Percentiles rank a stretch among this genome's conserved stretches.
These are phyloP conservation scores for Paecilomyces variotii DNA, from an alignment of 2,329 filamentous ascomycete genomes.

Conservation along the genomic window DNA sequence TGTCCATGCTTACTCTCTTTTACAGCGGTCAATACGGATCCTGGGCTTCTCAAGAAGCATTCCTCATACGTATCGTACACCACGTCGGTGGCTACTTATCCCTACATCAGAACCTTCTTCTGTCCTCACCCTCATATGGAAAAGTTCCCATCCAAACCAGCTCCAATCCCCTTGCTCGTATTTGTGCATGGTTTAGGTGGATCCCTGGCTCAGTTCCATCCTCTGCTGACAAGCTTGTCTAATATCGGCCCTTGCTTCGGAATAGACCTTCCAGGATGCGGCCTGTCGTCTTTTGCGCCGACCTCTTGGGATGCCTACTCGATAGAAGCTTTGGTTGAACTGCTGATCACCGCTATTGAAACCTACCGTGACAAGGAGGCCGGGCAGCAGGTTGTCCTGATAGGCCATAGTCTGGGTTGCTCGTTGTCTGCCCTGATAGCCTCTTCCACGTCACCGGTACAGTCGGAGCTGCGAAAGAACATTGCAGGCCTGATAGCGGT, in stretches of 20 bases:
- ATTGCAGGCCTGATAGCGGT: constrained; percentile 73
- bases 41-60: constrained; percentile 70
- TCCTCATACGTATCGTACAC: constrained; percentile 64
- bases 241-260: constrained; percentile 79
- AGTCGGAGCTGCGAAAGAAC: constrained; percentile 49
- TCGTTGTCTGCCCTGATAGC: constrained; percentile 67
- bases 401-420: constrained; percentile 88
- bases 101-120: constrained; percentile 73
- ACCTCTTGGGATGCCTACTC: constrained; percentile 71
- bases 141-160: constrained; percentile 65
- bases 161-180: constrained; percentile 73
- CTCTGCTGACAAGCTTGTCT: constrained; percentile 69
- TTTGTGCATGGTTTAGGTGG: constrained; percentile 94
- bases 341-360: constrained; percentile 68
- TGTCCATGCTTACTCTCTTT: not conserved
- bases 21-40: constrained; percentile 51
- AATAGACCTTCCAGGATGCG: constrained; percentile 86
- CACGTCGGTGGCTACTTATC: constrained; percentile 64
- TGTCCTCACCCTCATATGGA: constrained; percentile 72
- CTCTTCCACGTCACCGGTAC: constrained; percentile 48
- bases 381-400: constrained; percentile 65
- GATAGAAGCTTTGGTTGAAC: constrained; percentile 62
- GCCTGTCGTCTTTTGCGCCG: constrained; percentile 66
- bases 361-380: constrained; percentile 58
- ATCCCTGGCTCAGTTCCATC: constrained; percentile 78